phyloP scores from a whole-genome alignment of 257 asterid species.

The Petunia axillaris region DNA sequence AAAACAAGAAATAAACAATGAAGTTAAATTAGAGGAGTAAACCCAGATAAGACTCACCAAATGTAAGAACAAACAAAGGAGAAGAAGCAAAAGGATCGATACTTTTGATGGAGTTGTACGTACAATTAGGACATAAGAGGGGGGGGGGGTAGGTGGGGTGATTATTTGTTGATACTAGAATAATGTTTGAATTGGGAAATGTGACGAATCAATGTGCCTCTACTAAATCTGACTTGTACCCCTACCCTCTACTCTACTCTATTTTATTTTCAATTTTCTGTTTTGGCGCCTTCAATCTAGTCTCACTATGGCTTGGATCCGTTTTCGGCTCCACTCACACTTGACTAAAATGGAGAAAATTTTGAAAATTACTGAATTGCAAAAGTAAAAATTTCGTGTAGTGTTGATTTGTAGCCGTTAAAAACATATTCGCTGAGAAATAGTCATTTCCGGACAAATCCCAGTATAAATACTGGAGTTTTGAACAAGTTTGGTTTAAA shows the following conservation, averaged over 20 bases:
- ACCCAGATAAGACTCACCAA: conserved; percentile 12
- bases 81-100: not conserved
- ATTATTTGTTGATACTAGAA: not conserved
- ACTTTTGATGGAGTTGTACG: not conserved
- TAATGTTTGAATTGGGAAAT: conserved; percentile 19
- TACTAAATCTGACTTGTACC: too few species aligned
- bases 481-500: too few species aligned
- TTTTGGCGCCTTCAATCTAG: not conserved
- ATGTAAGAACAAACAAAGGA: not conserved
- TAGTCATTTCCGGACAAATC: too few species aligned
- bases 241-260: not conserved
- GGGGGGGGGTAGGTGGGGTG: not conserved
- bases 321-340: too few species aligned
- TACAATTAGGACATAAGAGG: not conserved
- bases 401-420: too few species aligned
- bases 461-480: too few species aligned
- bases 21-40: not conserved
- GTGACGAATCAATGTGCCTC: not conserved
- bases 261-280: not conserved
- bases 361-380: too few species aligned
- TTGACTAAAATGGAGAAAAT: too few species aligned
- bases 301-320: too few species aligned
- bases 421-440: too few species aligned
- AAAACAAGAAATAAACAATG: not conserved
- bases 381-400: too few species aligned